Evolutionary conservation across 305 asterid species (phyloP).

Genomic region (Withania somnifera): DNA sequence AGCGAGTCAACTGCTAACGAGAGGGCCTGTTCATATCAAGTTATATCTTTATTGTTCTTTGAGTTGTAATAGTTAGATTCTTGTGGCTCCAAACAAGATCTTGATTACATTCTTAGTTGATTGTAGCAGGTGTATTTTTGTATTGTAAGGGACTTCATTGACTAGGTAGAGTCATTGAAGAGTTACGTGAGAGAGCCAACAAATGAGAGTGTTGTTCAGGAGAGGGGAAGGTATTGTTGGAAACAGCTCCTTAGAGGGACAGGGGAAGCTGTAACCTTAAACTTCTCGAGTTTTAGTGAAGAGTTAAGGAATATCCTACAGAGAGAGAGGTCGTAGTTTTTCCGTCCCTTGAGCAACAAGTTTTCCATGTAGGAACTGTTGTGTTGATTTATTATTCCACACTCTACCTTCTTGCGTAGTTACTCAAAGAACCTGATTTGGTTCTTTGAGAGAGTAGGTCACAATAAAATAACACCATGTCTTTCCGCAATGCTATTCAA

Average conservation of each 20-base stretch:
- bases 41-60: too few species aligned
- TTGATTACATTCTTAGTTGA: not conserved
- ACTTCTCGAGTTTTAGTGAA: not conserved
- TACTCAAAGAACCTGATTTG: not conserved
- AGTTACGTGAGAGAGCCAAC: not conserved
- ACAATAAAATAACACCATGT: not conserved
- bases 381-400: not conserved
- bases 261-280: not conserved
- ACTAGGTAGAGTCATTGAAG: not conserved
- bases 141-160: not conserved
- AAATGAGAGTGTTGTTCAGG: not conserved
- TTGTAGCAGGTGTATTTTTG: not conserved
- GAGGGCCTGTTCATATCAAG: too few species aligned
- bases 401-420: not conserved
- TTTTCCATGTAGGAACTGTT: not conserved
- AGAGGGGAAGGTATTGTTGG: not conserved
- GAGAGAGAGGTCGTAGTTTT: not conserved
- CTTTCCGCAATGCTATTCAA: not conserved
- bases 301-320: not conserved
- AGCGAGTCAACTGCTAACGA: too few species aligned
- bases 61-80: too few species aligned
- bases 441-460: not conserved
- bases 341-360: not conserved
- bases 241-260: not conserved
- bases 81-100: too few species aligned